These are phyloP conservation scores for Annona cherimola DNA, from an alignment of 164 flowering plant genomes.

Conservation along the genomic window DNA sequence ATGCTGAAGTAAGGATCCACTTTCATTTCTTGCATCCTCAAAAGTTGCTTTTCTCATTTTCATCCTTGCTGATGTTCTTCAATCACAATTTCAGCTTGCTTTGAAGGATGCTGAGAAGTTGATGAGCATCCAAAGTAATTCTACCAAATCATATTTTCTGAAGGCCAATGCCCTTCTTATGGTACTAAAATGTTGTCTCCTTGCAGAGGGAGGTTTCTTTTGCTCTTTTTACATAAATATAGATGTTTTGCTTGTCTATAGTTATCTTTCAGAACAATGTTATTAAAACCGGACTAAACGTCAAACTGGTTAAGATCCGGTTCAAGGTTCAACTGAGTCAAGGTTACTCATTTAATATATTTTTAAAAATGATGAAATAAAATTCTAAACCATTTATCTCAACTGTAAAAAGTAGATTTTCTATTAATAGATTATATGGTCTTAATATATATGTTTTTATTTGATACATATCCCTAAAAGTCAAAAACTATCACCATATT, in stretches of 20 bases:
- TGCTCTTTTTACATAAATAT: neutral
- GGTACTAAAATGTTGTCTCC: slow-evolving; percentile 37
- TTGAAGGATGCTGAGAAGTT: slow-evolving; percentile 92
- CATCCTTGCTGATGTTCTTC: neutral
- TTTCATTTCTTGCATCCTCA: slow-evolving; percentile 6
- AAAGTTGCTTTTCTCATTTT: neutral
- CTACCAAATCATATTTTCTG: slow-evolving; percentile 56
- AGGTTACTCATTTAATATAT: too few relatives aligned
- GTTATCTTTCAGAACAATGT: neutral
- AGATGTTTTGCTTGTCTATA: too few relatives aligned
- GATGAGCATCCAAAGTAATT: slow-evolving; percentile 37
- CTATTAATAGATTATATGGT: too few relatives aligned
- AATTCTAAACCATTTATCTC: too few relatives aligned
- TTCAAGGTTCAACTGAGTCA: too few relatives aligned
- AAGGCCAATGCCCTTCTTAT: slow-evolving; percentile 70
- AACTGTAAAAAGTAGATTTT: too few relatives aligned
- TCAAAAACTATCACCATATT: too few relatives aligned
- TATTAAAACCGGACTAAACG: too few relatives aligned
- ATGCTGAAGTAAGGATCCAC: slow-evolving; percentile 68
- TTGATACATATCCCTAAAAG: too few relatives aligned
- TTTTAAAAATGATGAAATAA: too few relatives aligned
- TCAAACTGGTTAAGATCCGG: too few relatives aligned
- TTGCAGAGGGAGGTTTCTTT: neutral
- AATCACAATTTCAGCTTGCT: slow-evolving; percentile 59
- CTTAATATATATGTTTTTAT: too few relatives aligned